Base-by-base conservation (phyloP, 2,329 filamentous ascomycete genomes). In the Scortechinia acanthostroma region DNA sequence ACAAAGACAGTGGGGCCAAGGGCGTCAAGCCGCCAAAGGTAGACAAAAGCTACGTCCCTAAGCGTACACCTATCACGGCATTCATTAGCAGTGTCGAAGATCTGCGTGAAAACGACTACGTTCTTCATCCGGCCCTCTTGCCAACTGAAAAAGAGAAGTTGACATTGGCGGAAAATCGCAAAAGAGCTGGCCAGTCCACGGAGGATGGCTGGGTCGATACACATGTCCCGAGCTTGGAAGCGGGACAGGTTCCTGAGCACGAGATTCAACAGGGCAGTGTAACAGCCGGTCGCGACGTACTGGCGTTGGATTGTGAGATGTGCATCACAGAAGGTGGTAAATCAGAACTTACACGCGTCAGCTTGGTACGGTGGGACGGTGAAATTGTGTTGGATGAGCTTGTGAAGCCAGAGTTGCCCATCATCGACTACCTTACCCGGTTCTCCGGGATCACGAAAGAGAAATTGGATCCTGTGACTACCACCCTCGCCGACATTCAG, bases 241-340 rank as follows among this genome's bases (percentile, higher is more conserved):
- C 88, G 22, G 88, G 82, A 2, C 63, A 76, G 43, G 74, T 85
- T 4, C 79, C 84, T 2, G 85, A 90, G 43, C 61, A 65, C 3
- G 78, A 90, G 45, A 80, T 95, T 47, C 74, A 95, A 61, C 69
- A 83, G 53, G 91, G 90, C 46, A 91, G 89, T 61, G 69, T 95
- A 47, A 94, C 89, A 0, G 88, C 80, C 22, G 93, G 91, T 25
- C 80, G 89, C 50, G 76, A 84, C 28, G 69, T 96, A 10, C 69
- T 94, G 43, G 85, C 89, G 1, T 71, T 98, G 45, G 93, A 98
- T 60, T 98, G 93, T 64, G 93, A 98, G 64, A 98, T 98, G 93
- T 95, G 91, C 60, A 83, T 89, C 66, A 94, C 90, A 2, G 86
- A 83, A 48, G 80, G 85, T 49, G 81, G 81, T 42, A 78, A 88